phyloP scores from a whole-genome alignment of 2,329 filamentous ascomycete species.

The Curvularia lunata region DNA sequence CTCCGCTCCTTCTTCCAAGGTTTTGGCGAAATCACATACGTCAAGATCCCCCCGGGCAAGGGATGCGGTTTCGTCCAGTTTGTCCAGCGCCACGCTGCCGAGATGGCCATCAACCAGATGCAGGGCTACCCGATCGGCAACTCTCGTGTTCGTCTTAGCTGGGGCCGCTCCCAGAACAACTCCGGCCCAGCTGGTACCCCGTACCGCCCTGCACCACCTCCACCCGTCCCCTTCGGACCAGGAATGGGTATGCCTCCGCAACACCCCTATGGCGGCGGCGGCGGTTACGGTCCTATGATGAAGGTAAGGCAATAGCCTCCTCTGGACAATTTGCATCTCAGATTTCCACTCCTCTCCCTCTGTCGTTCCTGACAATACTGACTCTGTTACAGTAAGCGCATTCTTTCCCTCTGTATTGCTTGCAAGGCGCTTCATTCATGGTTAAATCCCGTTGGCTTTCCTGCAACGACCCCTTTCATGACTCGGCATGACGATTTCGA shows the following conservation, averaged over 20 bases:
- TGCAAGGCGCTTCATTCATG: slow-evolving; percentile 44
- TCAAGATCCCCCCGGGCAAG: slow-evolving; percentile 99
- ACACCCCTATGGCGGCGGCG: slow-evolving; percentile 57
- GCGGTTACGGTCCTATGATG: slow-evolving; percentile 72
- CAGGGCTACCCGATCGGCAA: slow-evolving; percentile 99
- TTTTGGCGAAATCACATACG: slow-evolving; percentile 98
- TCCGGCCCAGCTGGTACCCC: slow-evolving; percentile 94
- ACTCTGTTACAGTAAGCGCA: slow-evolving; percentile 44
- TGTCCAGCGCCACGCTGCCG: slow-evolving; percentile 95
- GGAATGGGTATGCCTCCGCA: slow-evolving; percentile 71
- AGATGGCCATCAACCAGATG: slow-evolving; percentile 99
- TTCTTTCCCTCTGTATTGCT: slow-evolving; percentile 46
- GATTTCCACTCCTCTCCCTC: background rate
- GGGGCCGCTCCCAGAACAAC: slow-evolving; percentile 99
- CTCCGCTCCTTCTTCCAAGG: slow-evolving; percentile 99
- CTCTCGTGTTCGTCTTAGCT: slow-evolving; percentile 94
- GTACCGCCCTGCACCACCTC: slow-evolving; percentile 89
- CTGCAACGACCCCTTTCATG: slow-evolving; percentile 47
- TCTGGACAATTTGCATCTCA: background rate
- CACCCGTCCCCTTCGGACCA: slow-evolving; percentile 68
- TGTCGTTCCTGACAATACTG: slow-evolving; percentile 17
- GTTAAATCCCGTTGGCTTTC: slow-evolving; percentile 45
- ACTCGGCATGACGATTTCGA: slow-evolving; percentile 48
- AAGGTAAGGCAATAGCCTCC: slow-evolving; percentile 57
- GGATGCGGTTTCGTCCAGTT: slow-evolving; percentile 99